These are phyloP conservation scores for Monosporascus sp. DNA, from an alignment of 2,329 filamentous ascomycete species.

Conservation along the genomic window DNA sequence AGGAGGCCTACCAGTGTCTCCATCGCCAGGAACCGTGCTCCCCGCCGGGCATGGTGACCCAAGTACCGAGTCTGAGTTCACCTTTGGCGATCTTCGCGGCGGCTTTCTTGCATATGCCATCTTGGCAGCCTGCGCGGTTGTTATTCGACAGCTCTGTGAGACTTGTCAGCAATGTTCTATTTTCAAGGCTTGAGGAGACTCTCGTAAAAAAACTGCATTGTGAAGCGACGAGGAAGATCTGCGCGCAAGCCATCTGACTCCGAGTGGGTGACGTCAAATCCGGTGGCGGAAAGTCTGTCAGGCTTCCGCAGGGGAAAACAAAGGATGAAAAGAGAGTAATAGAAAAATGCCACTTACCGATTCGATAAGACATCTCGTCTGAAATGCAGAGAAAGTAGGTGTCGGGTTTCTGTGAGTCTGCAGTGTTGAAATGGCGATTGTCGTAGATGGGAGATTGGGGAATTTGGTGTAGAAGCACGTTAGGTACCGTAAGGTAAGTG, in stretches of 20 bases:
- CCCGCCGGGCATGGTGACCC: slow-evolving; percentile 53
- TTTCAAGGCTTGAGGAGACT: background rate
- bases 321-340: background rate
- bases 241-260: too few relatives aligned
- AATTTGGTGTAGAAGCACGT: too few relatives aligned
- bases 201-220: background rate
- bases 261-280: too few relatives aligned
- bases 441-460: background rate
- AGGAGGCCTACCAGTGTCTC: slow-evolving; percentile 72
- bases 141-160: slow-evolving; percentile 64
- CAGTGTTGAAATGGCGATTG: background rate
- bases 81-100: slow-evolving; percentile 72
- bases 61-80: slow-evolving; percentile 70
- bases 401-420: background rate
- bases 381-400: background rate
- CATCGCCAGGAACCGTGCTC: slow-evolving; percentile 65
- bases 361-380: background rate
- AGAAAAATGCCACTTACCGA: background rate
- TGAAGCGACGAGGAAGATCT: too few relatives aligned
- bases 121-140: slow-evolving; percentile 70
- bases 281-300: too few relatives aligned
- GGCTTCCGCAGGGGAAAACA: too few relatives aligned
- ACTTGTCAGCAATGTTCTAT: slow-evolving; percentile 9
- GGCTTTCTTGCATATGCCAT: slow-evolving; percentile 66
- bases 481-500: too few relatives aligned